These are phyloP conservation scores for Peniophora sp. DNA, from an alignment of 1,284 basidiomycete genomes.

Conservation along the genomic window DNA sequence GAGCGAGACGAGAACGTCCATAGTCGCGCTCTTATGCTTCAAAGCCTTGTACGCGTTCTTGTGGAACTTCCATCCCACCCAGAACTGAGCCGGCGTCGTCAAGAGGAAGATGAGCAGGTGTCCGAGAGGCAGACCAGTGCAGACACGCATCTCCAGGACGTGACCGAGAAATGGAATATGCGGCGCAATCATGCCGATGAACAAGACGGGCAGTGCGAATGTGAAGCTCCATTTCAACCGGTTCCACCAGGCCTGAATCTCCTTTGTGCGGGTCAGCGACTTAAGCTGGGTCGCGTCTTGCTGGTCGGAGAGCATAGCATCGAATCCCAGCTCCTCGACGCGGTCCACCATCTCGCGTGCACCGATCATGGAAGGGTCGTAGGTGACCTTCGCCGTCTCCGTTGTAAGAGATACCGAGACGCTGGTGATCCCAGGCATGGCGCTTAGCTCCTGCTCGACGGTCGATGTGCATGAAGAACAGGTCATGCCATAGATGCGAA, in stretches of 20 bases:
- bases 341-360: constrained; percentile 82
- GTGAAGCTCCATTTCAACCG: constrained; percentile 70
- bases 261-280: constrained; percentile 87
- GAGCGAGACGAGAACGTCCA: constrained; percentile 95
- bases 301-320: constrained; percentile 81
- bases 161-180: constrained; percentile 55
- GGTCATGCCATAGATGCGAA: constrained; percentile 89
- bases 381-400: constrained; percentile 69
- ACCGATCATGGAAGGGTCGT: constrained; percentile 69
- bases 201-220: constrained; percentile 91
- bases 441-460: constrained; percentile 65
- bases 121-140: constrained; percentile 72
- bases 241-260: constrained; percentile 85
- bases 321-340: constrained; percentile 86
- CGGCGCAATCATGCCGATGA: constrained; percentile 85
- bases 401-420: constrained; percentile 71
- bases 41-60: constrained; percentile 85
- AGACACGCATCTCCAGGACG: constrained; percentile 41
- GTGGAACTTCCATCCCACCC: constrained; percentile 87
- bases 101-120: constrained; percentile 79
- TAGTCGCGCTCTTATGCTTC: constrained; percentile 85
- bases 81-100: constrained; percentile 91
- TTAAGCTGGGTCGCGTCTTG: constrained; percentile 83
- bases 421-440: constrained; percentile 68
- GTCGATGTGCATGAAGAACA: constrained; percentile 78